phyloP scores from a whole-genome alignment of 257 asterid genomes.

The Solanum arcanum region DNA sequence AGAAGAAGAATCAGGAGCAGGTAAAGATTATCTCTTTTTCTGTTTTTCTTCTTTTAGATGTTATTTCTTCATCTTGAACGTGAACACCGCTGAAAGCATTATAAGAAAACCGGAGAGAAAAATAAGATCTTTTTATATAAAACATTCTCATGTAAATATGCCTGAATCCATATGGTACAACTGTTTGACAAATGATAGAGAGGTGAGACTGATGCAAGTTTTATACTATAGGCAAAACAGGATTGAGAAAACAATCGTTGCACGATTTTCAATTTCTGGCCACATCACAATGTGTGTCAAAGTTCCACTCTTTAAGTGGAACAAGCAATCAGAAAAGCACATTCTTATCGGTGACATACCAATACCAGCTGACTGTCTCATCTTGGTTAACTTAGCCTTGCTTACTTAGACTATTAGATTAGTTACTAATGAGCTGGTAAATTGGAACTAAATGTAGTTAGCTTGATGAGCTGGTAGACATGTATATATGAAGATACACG shows the following conservation, averaged over 20 bases:
- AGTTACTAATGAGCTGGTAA: background rate
- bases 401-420: background rate
- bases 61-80: background rate
- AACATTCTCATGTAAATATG: background rate
- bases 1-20: background rate
- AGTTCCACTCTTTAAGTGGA: background rate
- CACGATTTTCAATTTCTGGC: background rate
- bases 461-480: background rate
- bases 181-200: background rate
- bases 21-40: background rate
- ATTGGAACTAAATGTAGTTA: background rate
- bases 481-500: fast-evolving
- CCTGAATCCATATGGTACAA: background rate
- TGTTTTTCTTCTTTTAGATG: background rate
- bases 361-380: background rate
- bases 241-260: background rate
- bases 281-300: background rate
- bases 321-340: background rate
- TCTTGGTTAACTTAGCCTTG: background rate
- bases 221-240: background rate
- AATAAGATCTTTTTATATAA: background rate
- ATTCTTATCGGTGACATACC: background rate
- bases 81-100: background rate
- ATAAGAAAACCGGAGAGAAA: background rate
- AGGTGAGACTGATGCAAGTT: background rate